phyloP scores from a whole-genome alignment of 2,329 filamentous ascomycete species.

The Trichoderma polysporum region DNA sequence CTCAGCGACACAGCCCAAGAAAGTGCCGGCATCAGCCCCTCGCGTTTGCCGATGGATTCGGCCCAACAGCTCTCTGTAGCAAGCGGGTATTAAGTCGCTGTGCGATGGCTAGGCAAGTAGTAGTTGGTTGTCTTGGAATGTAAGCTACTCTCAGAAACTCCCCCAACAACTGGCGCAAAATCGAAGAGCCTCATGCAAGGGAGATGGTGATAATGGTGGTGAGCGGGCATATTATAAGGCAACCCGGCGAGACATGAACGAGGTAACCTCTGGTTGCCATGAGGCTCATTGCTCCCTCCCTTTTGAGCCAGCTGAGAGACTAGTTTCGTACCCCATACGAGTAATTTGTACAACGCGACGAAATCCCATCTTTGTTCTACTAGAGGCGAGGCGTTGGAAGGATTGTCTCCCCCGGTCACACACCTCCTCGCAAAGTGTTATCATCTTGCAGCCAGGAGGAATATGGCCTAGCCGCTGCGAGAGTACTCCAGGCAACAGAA shows the following conservation, averaged over 20 bases:
- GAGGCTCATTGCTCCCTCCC: not conserved
- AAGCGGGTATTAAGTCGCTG: not conserved
- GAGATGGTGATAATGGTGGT: not conserved
- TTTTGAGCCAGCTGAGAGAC: not conserved
- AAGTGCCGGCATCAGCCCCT: conserved; percentile 15
- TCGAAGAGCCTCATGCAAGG: not conserved
- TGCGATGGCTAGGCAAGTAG: not conserved
- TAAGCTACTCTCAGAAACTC: not conserved
- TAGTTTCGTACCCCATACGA: not conserved
- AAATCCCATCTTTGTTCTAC: not conserved
- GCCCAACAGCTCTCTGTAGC: not conserved
- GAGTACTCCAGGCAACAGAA: not conserved
- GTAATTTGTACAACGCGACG: not conserved
- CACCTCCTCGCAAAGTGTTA: not conserved
- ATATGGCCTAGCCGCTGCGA: not conserved
- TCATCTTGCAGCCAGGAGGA: not conserved
- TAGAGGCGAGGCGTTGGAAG: not conserved
- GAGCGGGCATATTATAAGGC: not conserved
- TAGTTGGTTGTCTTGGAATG: not conserved
- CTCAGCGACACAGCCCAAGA: conserved; percentile 2
- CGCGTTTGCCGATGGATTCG: not conserved
- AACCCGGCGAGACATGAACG: not conserved
- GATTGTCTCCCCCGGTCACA: not conserved
- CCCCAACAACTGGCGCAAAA: not conserved
- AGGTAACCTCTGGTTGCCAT: not conserved